These are phyloP conservation scores for Meira miltonrushii DNA, from an alignment of 1,284 basidiomycete genomes.

Conservation along the genomic window DNA sequence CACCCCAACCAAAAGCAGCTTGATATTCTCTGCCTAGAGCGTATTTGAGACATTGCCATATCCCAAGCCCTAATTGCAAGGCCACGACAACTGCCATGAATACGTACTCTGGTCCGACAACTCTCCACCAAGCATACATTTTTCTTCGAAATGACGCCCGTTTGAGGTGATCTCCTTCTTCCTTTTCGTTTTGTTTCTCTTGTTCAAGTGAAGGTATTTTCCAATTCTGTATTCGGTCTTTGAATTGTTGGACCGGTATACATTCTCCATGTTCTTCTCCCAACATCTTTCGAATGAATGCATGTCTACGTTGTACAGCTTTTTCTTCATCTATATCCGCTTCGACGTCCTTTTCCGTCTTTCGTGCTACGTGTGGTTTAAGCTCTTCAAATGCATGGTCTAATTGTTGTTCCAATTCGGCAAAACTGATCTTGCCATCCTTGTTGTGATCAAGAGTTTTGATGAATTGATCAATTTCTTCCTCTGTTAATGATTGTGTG, in stretches of 20 bases:
- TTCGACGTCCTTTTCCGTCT: slow-evolving; percentile 6
- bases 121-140: slow-evolving; percentile 11
- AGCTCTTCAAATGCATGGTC: slow-evolving; percentile 9
- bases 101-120: slow-evolving; percentile 9
- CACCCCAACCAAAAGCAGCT: slow-evolving; percentile 14
- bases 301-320: slow-evolving; percentile 4
- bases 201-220: slow-evolving; percentile 16
- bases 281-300: slow-evolving; percentile 13
- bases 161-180: slow-evolving; percentile 1
- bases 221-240: slow-evolving; percentile 4
- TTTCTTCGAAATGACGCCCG: background rate
- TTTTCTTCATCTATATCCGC: background rate
- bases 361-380: slow-evolving; percentile 2
- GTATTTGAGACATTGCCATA: slow-evolving; percentile 17
- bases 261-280: background rate
- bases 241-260: slow-evolving; percentile 1
- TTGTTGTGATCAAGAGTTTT: slow-evolving; percentile 8
- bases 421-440: slow-evolving; percentile 12
- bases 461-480: slow-evolving; percentile 13
- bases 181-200: background rate
- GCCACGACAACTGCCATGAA: slow-evolving; percentile 12
- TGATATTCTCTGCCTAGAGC: background rate
- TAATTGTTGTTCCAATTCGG: slow-evolving; percentile 13
- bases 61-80: slow-evolving; percentile 10
- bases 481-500: slow-evolving; percentile 11